phyloP scores from a whole-genome alignment of 2,329 filamentous ascomycete genomes.

The Microsporum audouinii region DNA sequence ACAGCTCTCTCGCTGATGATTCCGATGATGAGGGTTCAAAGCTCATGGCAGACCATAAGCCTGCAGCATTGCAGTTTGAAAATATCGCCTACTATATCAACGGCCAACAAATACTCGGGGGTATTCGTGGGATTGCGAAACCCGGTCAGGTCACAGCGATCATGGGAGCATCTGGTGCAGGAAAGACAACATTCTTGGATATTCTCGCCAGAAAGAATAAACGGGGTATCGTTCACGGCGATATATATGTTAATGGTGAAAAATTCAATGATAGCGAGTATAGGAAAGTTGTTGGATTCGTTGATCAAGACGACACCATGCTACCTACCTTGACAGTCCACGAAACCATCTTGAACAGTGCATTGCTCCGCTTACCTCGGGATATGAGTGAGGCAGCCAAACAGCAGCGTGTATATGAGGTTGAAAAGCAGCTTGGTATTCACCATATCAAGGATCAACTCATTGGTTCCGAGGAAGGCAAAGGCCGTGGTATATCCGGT shows the following conservation, averaged over 20 bases:
- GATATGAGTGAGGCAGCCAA: slow-evolving; percentile 85
- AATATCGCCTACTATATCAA: slow-evolving; percentile 79
- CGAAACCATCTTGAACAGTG: slow-evolving; percentile 92
- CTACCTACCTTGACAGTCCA: slow-evolving; percentile 91
- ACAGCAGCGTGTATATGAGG: slow-evolving; percentile 79
- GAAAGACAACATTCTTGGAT: slow-evolving; percentile 94
- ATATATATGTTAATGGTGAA: slow-evolving; percentile 90
- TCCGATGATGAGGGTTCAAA: slow-evolving; percentile 78
- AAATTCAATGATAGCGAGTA: slow-evolving; percentile 76
- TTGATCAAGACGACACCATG: slow-evolving; percentile 97
- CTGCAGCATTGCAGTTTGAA: slow-evolving; percentile 76
- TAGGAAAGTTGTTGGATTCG: slow-evolving; percentile 85
- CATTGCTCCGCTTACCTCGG: slow-evolving; percentile 76
- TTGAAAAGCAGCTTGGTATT: slow-evolving; percentile 92
- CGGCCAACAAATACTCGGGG: slow-evolving; percentile 70
- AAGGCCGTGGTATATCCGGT: slow-evolving; percentile 87
- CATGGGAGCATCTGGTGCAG: slow-evolving; percentile 95
- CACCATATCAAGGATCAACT: slow-evolving; percentile 86
- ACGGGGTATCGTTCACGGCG: slow-evolving; percentile 62
- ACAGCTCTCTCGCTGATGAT: slow-evolving; percentile 68
- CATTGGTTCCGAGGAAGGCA: slow-evolving; percentile 91
- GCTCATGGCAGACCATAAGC: slow-evolving; percentile 83
- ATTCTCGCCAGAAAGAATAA: slow-evolving; percentile 97
- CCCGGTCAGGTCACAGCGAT: slow-evolving; percentile 95
- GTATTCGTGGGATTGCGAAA: slow-evolving; percentile 74